Conservation (phyloP, 352 stramenopile species). For the Pythium myriotylum region DNA sequence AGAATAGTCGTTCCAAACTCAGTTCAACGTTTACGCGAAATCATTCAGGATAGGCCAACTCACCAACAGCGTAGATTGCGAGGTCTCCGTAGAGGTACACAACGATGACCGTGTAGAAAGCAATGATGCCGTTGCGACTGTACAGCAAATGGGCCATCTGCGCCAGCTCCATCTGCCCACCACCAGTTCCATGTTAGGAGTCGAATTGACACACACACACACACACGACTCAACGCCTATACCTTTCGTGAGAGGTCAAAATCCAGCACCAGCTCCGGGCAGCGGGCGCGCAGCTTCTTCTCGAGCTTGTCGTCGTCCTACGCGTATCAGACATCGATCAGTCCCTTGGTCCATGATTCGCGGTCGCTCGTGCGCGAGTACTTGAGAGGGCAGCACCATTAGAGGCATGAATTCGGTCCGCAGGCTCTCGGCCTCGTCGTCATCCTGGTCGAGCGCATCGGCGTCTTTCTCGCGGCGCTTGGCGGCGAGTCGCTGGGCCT, state of each 20-base stretch:
- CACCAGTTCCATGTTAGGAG: not conserved
- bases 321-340: not conserved
- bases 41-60: conserved; percentile 14
- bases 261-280: conserved; percentile 38
- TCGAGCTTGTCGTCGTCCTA: conserved; percentile 63
- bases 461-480: conserved; percentile 25
- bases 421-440: conserved; percentile 40
- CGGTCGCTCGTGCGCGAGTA: conserved; percentile 33
- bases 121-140: conserved; percentile 57
- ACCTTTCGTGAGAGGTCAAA: conserved; percentile 84
- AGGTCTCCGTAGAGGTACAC: conserved; percentile 89
- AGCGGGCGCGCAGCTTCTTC: conserved; percentile 47
- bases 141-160: conserved; percentile 86
- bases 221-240: too few species aligned
- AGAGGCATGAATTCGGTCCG: conserved; percentile 73
- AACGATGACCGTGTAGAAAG: conserved; percentile 81
- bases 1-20: too few species aligned
- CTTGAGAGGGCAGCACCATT: conserved; percentile 75
- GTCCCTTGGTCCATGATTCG: not conserved
- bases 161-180: conserved; percentile 74
- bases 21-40: too few species aligned
- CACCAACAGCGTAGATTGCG: conserved; percentile 87
- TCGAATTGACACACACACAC: too few species aligned
- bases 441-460: conserved; percentile 29
- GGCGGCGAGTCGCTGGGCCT: conserved; percentile 22